Evolutionary conservation across 2,329 filamentous ascomycete genomes (phyloP), one percentile per base, ranked within the genome.

Genomic region (Xylariaceae sp.): DNA sequence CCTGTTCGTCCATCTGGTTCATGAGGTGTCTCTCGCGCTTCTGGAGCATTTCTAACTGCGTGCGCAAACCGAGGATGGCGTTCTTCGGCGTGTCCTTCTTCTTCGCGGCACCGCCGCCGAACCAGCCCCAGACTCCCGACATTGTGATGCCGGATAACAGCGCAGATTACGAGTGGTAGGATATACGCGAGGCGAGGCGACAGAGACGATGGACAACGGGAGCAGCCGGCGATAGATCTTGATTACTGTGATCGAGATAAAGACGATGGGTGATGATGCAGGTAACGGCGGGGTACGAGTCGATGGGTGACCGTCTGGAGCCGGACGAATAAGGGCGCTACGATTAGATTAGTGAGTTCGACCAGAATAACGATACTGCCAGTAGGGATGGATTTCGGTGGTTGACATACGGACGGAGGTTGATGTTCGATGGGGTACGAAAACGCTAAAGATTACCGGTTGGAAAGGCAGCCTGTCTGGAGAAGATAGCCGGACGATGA

Each of bases 41-140:
- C 78, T 95, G 91, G 72, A 99, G 82, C 92, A 97, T 97, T 69
- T 97, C 93, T 50, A 97, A 82, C 79, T 97, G 93, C 71, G 88
- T 84, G 68, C 94, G 86, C 71, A 99, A 80, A 62, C 84, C 85
- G 59, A 99, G 81, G 71, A 99, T 99, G 68, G 94, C 94, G 80
- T 96, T 94, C 83, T 99, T 99, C 59, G 94, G 91, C 62, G 86
- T 88, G 78, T 97, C 91, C 80, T 95, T 96, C 78, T 88, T 87
- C 82, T 91, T 90, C 78, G 92, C 87, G 68, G 87, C 84, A 67
- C 84, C 85, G 71, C 91, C 91, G 76, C 93, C 92, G 74, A 97
- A 96, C 91, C 92, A 97, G 78, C 88, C 86, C 88, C 89, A 90
- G 77, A 89, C 84, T 64, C 80, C 80, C 64, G 80, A 87, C 84